phyloP scores from a whole-genome alignment of 768 basidiomycete species.

The Hericium rajendrae region DNA sequence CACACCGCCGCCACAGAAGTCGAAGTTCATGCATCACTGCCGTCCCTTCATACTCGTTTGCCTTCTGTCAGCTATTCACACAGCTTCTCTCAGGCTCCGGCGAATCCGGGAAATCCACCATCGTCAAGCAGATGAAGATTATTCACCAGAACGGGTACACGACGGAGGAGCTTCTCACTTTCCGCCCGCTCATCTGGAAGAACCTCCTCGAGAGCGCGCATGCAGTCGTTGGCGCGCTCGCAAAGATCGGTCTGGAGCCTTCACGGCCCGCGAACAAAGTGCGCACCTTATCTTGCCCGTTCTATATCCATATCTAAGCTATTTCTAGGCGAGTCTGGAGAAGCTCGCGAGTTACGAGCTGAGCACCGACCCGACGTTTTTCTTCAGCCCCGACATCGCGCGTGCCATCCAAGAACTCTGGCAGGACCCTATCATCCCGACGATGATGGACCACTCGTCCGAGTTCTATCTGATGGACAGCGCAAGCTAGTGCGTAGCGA shows the following conservation, averaged over 20 bases:
- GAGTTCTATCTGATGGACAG: slow-evolving; percentile 94
- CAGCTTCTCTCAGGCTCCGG: slow-evolving; percentile 61
- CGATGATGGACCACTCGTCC: slow-evolving; percentile 45
- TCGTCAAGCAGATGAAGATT: slow-evolving; percentile 99
- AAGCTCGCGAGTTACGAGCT: slow-evolving; percentile 48
- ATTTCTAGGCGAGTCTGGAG: slow-evolving; percentile 37
- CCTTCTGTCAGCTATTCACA: background rate
- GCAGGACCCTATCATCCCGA: slow-evolving; percentile 51
- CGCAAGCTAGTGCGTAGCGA: slow-evolving; percentile 66
- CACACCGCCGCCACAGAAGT: background rate
- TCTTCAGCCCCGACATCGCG: slow-evolving; percentile 52
- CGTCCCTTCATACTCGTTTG: background rate
- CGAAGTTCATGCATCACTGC: background rate
- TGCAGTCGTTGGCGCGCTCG: slow-evolving; percentile 75
- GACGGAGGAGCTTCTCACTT: slow-evolving; percentile 63
- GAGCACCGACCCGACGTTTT: slow-evolving; percentile 27
- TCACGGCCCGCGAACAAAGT: slow-evolving; percentile 56
- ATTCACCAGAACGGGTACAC: slow-evolving; percentile 91
- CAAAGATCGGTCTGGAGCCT: slow-evolving; percentile 77
- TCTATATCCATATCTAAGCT: background rate
- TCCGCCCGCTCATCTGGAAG: slow-evolving; percentile 70
- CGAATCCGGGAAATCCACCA: slow-evolving; percentile 91
- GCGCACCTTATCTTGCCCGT: slow-evolving; percentile 1
- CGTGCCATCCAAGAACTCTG: slow-evolving; percentile 59
- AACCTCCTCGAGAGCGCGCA: slow-evolving; percentile 88